Base-by-base conservation (phyloP, 164 flowering plant species). In the Cinnamomum chago region DNA sequence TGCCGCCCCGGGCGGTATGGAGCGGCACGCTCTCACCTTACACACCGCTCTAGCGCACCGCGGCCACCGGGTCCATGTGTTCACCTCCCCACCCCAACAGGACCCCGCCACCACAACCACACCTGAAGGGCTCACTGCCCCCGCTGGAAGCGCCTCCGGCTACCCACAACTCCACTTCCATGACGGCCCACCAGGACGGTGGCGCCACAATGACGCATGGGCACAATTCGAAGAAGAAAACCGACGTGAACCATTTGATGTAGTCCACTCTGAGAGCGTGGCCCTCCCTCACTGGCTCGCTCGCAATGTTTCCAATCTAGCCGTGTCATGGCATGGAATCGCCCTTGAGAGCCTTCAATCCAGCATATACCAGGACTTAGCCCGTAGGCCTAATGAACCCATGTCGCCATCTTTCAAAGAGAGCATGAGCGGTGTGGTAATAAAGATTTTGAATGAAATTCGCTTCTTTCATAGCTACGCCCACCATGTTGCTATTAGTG, bases 261-360 rank as follows among this genome's bases (percentile, higher is more conserved):
- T 91, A 35, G 86, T 94, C 25, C 98, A 94, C 73, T 85, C 97
- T 0, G 98, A 92, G 66, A 94, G 98, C 78, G 97, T 94, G 9
- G 94, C 98, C 1, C 85, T 94, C 2, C 97, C 98, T 64, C 86
- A 90, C 58, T 88, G 87, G 86, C 35, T 86, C 15, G 97, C 97
- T 0, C 84, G 84, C 0, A 23, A 82, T 1, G 77, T 90, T n/a
- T 76, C 90, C 0, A 92, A 92, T 68, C 89, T 94, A 1, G 98
- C 86, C 0, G 97, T 87, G 1, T 84, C 97, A 0, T 94, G 98
- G 97, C 98, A 94, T 50, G 97, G 98, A 0, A 90, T 90, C 17
- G 98, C 95, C 1, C 79, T 92, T 1, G 98, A 94, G 76, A 87
- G 89, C 81, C 64, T 94, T 2, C 88, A 90, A 3, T 94, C 98